Evolutionary conservation across 208 protist species (phyloP), one percentile per base, ranked within the genome.

Genomic region (Trypanosoma conorhini): DNA sequence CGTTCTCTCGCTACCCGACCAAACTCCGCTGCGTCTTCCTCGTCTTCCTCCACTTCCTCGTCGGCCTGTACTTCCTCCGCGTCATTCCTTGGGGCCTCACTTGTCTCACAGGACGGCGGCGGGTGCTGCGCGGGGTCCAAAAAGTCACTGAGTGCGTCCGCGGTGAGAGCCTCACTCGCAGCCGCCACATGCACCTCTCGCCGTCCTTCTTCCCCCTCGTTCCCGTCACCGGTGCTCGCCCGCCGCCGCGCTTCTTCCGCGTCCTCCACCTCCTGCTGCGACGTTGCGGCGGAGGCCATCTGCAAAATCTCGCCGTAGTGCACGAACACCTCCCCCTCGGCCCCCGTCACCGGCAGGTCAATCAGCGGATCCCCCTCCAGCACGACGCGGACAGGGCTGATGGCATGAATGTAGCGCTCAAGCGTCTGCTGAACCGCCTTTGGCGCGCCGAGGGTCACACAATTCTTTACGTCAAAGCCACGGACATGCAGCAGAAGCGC

Each of bases 231-330:
- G n/a, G 33, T 44, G 40, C 62, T 71, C 19, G 31, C 7, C 46
- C 52, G 13, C 21, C 66, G 21, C 42, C 44, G 35, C 24, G 50
- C 8, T 28, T 31, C 1, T 31, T 42, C 9, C 28, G 55, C 40
- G 15, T 67, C 44, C 21, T n/a, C 38, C n/a, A 33, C 48, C 3
- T 61, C 74, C 5, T 61, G 38, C 26, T 54, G 22, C 17, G 22
- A 22, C 26, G 42, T n/a, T 1, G 60, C 28, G 38, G 58, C 35
- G 9, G 35, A 78, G 12, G 55, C 68, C 38, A 96, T 59, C 3
- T 92, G 28, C 21, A 96, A 67, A 40, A 96, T 86, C 57, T 96
- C 91, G 1, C 91, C 91, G 33, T 91, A 70, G 63, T 96, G 91
- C 13, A 89, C 82, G 70, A 93, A 93, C 17, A 82, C 72, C 9